Base-by-base conservation (phyloP, 1,284 basidiomycete genomes). In the Austroboletus niveus region DNA sequence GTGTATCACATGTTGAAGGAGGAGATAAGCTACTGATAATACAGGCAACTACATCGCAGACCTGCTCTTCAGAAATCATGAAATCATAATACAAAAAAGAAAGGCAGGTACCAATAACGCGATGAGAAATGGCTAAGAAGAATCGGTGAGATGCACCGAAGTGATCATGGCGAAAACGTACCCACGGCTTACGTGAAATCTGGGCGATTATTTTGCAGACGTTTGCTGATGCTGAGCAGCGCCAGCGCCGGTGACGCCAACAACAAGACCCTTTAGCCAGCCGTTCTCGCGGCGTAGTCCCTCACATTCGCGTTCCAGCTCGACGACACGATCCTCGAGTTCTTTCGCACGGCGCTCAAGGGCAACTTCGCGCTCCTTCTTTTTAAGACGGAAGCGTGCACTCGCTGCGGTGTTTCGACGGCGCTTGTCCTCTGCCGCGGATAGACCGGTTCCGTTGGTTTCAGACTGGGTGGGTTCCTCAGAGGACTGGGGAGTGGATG, bases 341-440 rank as follows among this genome's bases (percentile, higher is more conserved):
- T 97, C 94, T 73, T 94, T 94, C 17, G 92, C 87, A 63, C 87
- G 87, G 46, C 79, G 80, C 72, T 99, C 96, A 15, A 99, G 76
- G 10, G 94, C 94, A 14, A 88, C 89, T 74, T 99, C 96, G 20
- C 97, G 80, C 73, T 98, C 94, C 80, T 99, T 99, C 81, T 99
- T 99, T 83, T 99, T 99, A 64, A 95, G 75, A 54, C 96, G 81
- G 82, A 99, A 99, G 14, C 96, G 89, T n/a, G 95, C 95, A 53
- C 90, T 94, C 0, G 96, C 96, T 17, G 94, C 94, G 1, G 96
- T 99, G 71, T 99, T 99, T 44, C 96, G 78, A 54, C 94, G 80
- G 36, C 96, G 86, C 73, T 98, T 99, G 75, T 96, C 93, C 68
- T 96, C 93, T 1, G 86, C 72, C 1, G 84, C 73, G 8, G 74